Percentiles rank a stretch among this genome's conserved stretches.
Conservation (phyloP, 202 grass and related monocot species). For the Musa balbisiana region DNA sequence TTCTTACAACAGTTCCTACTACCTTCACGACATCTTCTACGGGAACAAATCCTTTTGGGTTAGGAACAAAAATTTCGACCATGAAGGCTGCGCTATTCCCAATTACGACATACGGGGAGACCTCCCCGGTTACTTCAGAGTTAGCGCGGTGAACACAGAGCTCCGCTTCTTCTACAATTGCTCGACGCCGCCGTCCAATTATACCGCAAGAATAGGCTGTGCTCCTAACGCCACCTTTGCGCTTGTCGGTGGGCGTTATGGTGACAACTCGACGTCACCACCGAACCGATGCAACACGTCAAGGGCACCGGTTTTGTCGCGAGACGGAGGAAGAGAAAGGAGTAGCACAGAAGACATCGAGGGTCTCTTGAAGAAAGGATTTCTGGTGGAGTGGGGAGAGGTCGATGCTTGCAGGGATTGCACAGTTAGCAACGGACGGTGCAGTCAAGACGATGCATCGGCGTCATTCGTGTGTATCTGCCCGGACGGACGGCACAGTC, state of each 20-base stretch:
- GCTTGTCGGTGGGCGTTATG: conserved; percentile 3
- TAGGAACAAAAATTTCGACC: not conserved
- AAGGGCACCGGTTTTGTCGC: conserved; percentile 32
- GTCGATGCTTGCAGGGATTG: conserved; percentile 29
- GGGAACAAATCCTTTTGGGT: conserved; percentile 32
- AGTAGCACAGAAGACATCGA: conserved; percentile 7
- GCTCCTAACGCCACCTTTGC: not conserved
- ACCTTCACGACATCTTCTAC: conserved; percentile 40
- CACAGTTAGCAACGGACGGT: conserved; percentile 20
- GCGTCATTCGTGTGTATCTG: conserved; percentile 36
- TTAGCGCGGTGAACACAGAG: conserved; percentile 30
- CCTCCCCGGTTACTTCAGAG: conserved; percentile 23
- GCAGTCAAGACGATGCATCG: conserved; percentile 24
- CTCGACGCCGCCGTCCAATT: not conserved
- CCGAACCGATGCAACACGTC: conserved; percentile 19
- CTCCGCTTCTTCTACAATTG: conserved; percentile 38
- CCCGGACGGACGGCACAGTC: conserved; percentile 10
- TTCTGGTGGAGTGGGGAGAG: conserved; percentile 36
- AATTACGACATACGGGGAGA: conserved; percentile 25
- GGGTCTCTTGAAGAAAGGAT: conserved; percentile 25
- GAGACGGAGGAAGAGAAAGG: not conserved
- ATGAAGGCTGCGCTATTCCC: conserved; percentile 15
- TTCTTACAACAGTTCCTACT: conserved; percentile 24
- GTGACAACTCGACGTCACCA: accelerated
- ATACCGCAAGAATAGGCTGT: not conserved